Evolutionary conservation across 345 rosid genomes (phyloP).

Genomic region (Trapa bicornis): DNA sequence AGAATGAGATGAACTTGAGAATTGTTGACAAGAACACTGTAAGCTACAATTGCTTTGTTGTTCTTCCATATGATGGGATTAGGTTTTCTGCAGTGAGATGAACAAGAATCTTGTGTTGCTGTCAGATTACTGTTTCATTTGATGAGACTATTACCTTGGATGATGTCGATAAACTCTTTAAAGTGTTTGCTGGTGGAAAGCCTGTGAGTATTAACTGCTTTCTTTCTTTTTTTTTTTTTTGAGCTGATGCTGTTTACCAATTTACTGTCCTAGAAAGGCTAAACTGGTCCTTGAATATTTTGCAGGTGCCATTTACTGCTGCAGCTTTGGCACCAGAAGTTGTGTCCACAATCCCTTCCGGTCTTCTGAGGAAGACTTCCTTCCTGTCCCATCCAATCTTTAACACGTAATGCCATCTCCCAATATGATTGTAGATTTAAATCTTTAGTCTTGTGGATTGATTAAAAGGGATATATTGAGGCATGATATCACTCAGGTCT

Average conservation of each 20-base stretch:
- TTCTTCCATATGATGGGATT: constrained; percentile 2
- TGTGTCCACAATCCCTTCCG: constrained; percentile 55
- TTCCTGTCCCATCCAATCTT: constrained; percentile 75
- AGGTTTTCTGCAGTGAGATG: constrained; percentile 4
- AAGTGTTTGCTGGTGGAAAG: constrained; percentile 68
- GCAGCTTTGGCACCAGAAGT: constrained; percentile 85
- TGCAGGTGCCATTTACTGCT: constrained; percentile 75
- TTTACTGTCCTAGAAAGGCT: constrained; percentile 2
- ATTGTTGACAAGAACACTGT: constrained; percentile 70
- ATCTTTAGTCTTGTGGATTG: too few relatives aligned
- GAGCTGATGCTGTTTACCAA: neutral
- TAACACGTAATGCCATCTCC: constrained; percentile 44
- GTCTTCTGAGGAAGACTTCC: constrained; percentile 55
- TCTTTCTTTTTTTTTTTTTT: neutral
- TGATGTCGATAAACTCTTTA: constrained; percentile 76
- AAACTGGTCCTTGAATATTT: constrained; percentile 8
- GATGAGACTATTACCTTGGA: constrained; percentile 94
- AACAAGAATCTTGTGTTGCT: constrained; percentile 13
- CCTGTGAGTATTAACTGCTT: constrained; percentile 37
- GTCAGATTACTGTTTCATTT: constrained; percentile 80
- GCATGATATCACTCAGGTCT: neutral
- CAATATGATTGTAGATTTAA: neutral
- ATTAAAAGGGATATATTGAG: too few relatives aligned
- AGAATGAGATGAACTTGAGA: constrained; percentile 68
- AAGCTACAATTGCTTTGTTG: constrained; percentile 23